Conservation (phyloP, 148 eudicot species). For the Agrostemma githago region DNA sequence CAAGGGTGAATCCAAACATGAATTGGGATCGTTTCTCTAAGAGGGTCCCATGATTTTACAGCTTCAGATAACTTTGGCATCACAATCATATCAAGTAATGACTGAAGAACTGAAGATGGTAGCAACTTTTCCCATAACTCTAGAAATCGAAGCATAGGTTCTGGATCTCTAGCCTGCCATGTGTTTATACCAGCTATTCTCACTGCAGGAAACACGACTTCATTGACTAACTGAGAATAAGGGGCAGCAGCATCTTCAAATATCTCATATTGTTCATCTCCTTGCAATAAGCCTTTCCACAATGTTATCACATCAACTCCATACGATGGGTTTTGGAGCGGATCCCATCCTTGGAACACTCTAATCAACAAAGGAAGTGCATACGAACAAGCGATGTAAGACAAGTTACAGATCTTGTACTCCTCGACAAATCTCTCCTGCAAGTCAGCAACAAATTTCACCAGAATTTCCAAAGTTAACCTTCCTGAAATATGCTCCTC, state of each 20-base stretch:
- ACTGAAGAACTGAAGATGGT: conserved; percentile 55
- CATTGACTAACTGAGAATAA: conserved; percentile 64
- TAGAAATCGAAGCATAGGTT: conserved; percentile 72
- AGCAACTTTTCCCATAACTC: conserved; percentile 80
- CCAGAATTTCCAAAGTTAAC: conserved; percentile 62
- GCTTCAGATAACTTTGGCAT: conserved; percentile 80
- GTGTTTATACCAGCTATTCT: conserved; percentile 78
- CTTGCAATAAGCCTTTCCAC: conserved; percentile 76
- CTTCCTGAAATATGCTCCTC: conserved; percentile 48
- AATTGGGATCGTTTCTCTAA: conserved; percentile 74
- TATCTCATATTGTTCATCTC: conserved; percentile 41
- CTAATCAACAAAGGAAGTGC: conserved; percentile 75
- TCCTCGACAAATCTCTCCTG: conserved; percentile 52
- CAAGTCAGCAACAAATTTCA: conserved; percentile 48
- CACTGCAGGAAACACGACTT: conserved; percentile 86
- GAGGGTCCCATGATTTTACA: conserved; percentile 81
- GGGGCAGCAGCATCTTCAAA: conserved; percentile 52
- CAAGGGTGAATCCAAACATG: conserved; percentile 94
- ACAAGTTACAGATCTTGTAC: conserved; percentile 67
- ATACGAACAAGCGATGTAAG: conserved; percentile 67
- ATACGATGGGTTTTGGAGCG: conserved; percentile 65
- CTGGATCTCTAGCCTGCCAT: conserved; percentile 92
- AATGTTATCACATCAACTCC: conserved; percentile 45
- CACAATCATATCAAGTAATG: conserved; percentile 57
- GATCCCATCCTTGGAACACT: conserved; percentile 92